These are phyloP conservation scores for Kingdonia uniflora DNA, from an alignment of 164 flowering plant species.

Conservation along the genomic window DNA sequence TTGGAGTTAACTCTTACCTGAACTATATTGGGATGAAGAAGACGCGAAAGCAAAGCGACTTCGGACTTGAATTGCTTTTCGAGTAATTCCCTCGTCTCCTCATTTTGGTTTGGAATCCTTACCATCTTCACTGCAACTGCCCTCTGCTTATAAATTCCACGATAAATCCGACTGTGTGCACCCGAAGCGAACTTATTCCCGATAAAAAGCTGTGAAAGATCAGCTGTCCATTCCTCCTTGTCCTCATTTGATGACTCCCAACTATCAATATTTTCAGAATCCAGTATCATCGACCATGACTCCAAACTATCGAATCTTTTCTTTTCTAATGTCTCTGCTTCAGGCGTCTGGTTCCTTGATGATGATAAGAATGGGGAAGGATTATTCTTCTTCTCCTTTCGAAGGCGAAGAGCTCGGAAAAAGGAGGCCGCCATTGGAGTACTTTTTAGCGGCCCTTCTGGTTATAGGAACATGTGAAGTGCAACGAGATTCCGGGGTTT, in stretches of 20 bases:
- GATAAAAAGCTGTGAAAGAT: slow-evolving; percentile 85
- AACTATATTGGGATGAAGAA: slow-evolving; percentile 81
- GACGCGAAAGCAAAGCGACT: slow-evolving; percentile 83
- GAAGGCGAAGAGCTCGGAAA: slow-evolving; percentile 36
- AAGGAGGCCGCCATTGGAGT: slow-evolving; percentile 39
- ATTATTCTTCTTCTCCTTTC: slow-evolving; percentile 36
- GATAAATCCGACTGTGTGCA: slow-evolving; percentile 79
- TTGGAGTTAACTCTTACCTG: slow-evolving; percentile 35
- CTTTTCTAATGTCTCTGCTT: slow-evolving; percentile 50
- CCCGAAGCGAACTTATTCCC: slow-evolving; percentile 98
- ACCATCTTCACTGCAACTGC: slow-evolving; percentile 98
- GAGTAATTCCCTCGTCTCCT: slow-evolving; percentile 51
- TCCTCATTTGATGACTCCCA: slow-evolving; percentile 50
- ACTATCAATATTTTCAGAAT: slow-evolving; percentile 64
- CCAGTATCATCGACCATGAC: slow-evolving; percentile 94
- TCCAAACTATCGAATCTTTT: slow-evolving; percentile 86
- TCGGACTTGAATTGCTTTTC: slow-evolving; percentile 84
- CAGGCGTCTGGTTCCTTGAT: slow-evolving; percentile 19
- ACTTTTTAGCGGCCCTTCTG: slow-evolving; percentile 4
- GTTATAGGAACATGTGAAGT: slow-evolving; percentile 9
- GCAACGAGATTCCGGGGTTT: background rate
- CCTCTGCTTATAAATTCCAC: slow-evolving; percentile 93
- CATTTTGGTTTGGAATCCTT: slow-evolving; percentile 62
- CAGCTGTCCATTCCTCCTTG: slow-evolving; percentile 90
- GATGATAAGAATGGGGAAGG: slow-evolving; percentile 25